These are phyloP conservation scores for Globisporangium radiosum DNA, from an alignment of 352 stramenopile species.

Conservation along the genomic window DNA sequence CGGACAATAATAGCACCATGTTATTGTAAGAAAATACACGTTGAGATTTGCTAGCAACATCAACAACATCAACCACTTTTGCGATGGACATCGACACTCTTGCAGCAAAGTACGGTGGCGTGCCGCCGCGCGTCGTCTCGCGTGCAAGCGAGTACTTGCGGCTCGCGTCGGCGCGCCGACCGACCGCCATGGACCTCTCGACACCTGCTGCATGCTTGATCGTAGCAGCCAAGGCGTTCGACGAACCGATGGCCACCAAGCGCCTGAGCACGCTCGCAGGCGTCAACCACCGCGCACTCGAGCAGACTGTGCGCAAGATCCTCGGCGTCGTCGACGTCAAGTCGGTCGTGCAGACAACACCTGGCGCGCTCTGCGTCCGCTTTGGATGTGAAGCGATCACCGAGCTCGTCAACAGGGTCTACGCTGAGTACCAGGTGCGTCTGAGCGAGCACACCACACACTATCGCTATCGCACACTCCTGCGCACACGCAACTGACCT, in stretches of 20 bases:
- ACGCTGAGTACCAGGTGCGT: constrained; percentile 39
- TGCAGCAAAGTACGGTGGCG: constrained; percentile 39
- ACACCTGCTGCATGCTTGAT: constrained; percentile 57
- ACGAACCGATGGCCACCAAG: constrained; percentile 41
- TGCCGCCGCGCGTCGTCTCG: constrained; percentile 41
- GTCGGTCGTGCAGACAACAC: constrained; percentile 38
- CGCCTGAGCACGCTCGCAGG: constrained; percentile 33
- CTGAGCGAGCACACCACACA: too few species aligned
- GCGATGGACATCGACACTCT: constrained; percentile 49
- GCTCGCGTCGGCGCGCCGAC: constrained; percentile 37
- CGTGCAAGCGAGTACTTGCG: constrained; percentile 52
- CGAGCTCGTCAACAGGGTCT: constrained; percentile 51
- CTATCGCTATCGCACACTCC: too few species aligned
- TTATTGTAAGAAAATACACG: too few species aligned
- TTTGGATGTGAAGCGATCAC: constrained; percentile 62
- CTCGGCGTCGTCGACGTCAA: constrained; percentile 38
- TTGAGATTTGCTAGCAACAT: constrained; percentile 12
- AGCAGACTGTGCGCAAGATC: constrained; percentile 45
- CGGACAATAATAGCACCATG: too few species aligned
- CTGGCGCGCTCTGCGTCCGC: constrained; percentile 59
- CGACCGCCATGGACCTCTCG: constrained; percentile 20
- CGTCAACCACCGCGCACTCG: constrained; percentile 32
- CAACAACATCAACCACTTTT: not conserved
- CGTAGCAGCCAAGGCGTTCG: constrained; percentile 43
- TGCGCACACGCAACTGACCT: too few species aligned